Base-by-base conservation (phyloP, 2,329 filamentous ascomycete species). In the Beauveria medogensis region DNA sequence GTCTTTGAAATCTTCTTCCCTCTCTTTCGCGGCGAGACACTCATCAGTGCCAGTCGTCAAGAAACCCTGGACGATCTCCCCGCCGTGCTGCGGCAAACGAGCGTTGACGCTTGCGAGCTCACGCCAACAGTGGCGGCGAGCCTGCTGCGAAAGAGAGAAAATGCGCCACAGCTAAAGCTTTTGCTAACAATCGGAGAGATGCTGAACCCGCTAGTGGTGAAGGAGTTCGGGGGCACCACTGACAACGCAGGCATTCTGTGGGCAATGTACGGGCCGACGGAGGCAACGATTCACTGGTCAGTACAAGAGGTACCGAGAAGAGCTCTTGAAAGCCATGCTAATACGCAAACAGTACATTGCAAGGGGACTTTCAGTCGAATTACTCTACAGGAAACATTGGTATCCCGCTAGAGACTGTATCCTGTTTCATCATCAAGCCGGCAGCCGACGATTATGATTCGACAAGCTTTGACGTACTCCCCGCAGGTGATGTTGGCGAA, bases 1-100 rank as follows among this genome's bases (percentile, higher is more conserved):
- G 88, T 96, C 6, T 97, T 97, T 70, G 92, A 97, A 70, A 92
- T 95, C 7, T 96, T 96, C 78, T 96, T 96, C 65, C 89, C 92
- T 0, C 77, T 92, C 18, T 88, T 86, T 64, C 80, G 91, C 61
- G 89, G 89, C 2, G 78, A 77, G 24, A 96, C 91, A 0, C 76
- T 97, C 2, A 83, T 93, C 53, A 83, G 84, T 60, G 91, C 87
- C 65, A 81, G 85, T 60, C 83, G 92, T 30, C 77, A 79, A 54
- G 78, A 83, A 40, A 84, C 96, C 78, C 78, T 97, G 47, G 83
- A 89, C 63, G 86, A 96, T 68, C 81, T 97, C 24, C 85, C 89
- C 0, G 80, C 75, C 0, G 80, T 85, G 12, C 84, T 97, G 62
- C 82, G 79, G 14, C 68, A 70, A 12, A 78, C 94, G 72, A 69